These are phyloP conservation scores for Eucalyptus curtisii DNA, from an alignment of 345 rosid genomes.

Conservation along the genomic window DNA sequence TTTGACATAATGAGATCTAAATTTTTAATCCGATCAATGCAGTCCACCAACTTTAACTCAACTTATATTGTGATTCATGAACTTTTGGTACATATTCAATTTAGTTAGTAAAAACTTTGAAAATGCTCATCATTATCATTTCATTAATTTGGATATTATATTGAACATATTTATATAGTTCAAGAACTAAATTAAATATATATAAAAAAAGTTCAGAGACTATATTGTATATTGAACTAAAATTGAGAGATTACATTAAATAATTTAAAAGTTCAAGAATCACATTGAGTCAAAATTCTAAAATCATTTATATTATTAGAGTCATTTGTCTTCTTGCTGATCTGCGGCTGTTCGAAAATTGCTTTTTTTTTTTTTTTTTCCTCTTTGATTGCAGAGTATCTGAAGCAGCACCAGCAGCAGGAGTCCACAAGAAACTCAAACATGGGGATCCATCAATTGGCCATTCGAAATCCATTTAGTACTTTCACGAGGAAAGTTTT, in stretches of 20 bases:
- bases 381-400: not conserved
- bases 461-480: not conserved
- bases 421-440: not conserved
- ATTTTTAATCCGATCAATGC: accelerated
- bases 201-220: accelerated
- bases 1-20: too few relatives aligned
- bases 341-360: too few relatives aligned
- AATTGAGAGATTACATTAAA: accelerated
- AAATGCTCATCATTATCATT: too few relatives aligned
- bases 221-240: too few relatives aligned
- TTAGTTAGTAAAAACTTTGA: too few relatives aligned
- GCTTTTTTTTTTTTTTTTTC: not conserved
- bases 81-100: too few relatives aligned
- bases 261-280: too few relatives aligned
- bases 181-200: not conserved
- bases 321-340: not conserved
- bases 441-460: not conserved
- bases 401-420: not conserved
- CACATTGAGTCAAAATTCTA: not conserved
- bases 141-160: too few relatives aligned
- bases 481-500: not conserved
- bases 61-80: accelerated
- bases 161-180: too few relatives aligned
- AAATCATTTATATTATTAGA: not conserved
- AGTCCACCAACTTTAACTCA: too few relatives aligned